Evolutionary conservation across 768 basidiomycete species (phyloP), one percentile per base, ranked within the genome.

Genomic region (Boletus rex-veris): DNA sequence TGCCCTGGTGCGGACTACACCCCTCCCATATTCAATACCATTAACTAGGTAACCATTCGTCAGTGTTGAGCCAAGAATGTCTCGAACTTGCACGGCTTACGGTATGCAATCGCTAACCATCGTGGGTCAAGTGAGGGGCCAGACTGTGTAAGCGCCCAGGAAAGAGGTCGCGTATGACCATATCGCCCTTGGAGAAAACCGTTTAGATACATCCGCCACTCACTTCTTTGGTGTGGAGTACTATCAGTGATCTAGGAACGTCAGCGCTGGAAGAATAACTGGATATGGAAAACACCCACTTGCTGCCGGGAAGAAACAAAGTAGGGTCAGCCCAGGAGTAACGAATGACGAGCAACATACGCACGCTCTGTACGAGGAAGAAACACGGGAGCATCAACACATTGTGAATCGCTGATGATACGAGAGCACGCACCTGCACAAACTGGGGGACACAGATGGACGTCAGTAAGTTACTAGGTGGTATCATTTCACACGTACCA

Each of bases 141-240:
- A 21, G 54, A 54, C 24, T 54, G 64, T 30, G 54, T 5, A 38
- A 41, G 7, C 7, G 57, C 14, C 67, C 67, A 68, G 15, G 64
- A 36, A 35, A 71, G 55, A 21, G 50, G 7, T 50, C 46, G 53
- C n/a, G 62, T 62, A 26, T 67, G 69, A 14, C 67, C 69, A 45
- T 69, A 69, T 55, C 67, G 64, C 5, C 58, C 60, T 47, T 71
- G 69, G 35, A 71, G 67, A 36, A 42, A 69, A 56, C 69, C 69
- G 48, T 69, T 69, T 26, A 69, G 42, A 35, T 60, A 54, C 69
- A 71, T 57, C 16, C 69, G 43, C 66, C 66, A 68, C 54, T 67
- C 64, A 39, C 38, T 66, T 43, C 28, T 55, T 55, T 43, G 55
- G 18, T 43, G 66, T 66, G 44, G 15, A 41, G 10, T 16, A 35